Evolutionary conservation across 108 stramenopile species (phyloP), one percentile per base, ranked within the genome.

Genomic region (Bacterosira constricta): DNA sequence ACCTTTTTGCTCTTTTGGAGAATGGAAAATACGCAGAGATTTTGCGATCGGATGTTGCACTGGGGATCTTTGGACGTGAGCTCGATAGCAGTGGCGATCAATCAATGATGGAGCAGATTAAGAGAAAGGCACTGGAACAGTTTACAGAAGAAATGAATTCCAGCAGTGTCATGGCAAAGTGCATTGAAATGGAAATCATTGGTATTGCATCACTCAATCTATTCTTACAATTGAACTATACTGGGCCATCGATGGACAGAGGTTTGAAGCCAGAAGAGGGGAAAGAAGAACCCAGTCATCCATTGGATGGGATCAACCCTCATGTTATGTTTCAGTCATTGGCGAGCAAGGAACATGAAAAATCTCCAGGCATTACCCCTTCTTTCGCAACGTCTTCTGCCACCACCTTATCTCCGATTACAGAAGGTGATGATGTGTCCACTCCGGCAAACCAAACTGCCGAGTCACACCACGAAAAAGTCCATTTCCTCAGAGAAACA

Each of bases 171-270:
- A 57, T 53, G 2, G 34, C 11, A 7, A 77, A 83, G 20, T 80
- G 79, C 44, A 58, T 87, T 4, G 85, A 88, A 54, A 71, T 85
- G 30, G 89, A 93, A 66, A 41, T 89, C 12, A 17, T 92, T 29
- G 89, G 69, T 7, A 63, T 90, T 66, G 90, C 93, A 4, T 84
- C 93, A 42, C 81, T 95, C 50, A 90, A 95, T 68, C 62, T 95
- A 23, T 95, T 90, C 69, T 67, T 90, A 37, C 94, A 95, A 65
- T 61, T 87, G 50, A 95, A 95, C 59, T 95, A 95, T 74, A 92
- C 90, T 29, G 91, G 94, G 4, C 90, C 90, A 8, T 77, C 88
- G 3, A 70, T 90, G 45, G 74, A 82, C 29, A 54, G 71, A 31
- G 66, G 73, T n/a, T 8, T 66, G 5, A 62, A 46, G 32, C 73